Percentiles rank a stretch among this genome's conserved stretches.
These are phyloP conservation scores for Artemisia tridentata DNA, from an alignment of 129 eudicot genomes.

Conservation along the genomic window DNA sequence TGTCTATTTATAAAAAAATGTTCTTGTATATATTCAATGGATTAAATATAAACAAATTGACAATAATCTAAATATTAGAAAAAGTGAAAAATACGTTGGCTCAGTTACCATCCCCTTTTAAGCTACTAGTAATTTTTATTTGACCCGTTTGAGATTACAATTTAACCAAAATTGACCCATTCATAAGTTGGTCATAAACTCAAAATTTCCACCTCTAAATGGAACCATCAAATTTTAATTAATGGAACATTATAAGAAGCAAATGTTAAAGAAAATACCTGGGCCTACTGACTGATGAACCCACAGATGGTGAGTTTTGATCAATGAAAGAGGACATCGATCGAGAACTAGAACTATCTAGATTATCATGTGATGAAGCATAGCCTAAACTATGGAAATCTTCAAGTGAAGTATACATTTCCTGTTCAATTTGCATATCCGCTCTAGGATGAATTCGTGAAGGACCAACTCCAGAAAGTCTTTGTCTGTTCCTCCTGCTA, in stretches of 20 bases:
- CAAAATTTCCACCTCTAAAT: not conserved
- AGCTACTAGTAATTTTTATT: not conserved
- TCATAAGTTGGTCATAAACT: not conserved
- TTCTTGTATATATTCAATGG: no score
- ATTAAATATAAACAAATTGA: no score
- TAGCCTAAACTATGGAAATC: slow-evolving; percentile 42
- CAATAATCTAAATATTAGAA: no score
- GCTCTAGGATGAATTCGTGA: slow-evolving; percentile 36
- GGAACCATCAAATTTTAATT: not conserved
- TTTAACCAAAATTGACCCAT: not conserved
- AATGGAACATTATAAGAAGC: slow-evolving; percentile 3
- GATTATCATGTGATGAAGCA: slow-evolving; percentile 33
- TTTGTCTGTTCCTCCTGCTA: slow-evolving; percentile 48
- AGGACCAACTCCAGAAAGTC: slow-evolving; percentile 41
- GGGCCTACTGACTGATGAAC: slow-evolving; percentile 26
- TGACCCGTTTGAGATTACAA: not conserved
- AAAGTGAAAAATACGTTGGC: not conserved
- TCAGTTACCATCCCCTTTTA: not conserved
- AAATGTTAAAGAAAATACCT: slow-evolving; percentile 38
- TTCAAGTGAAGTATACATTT: slow-evolving; percentile 42
- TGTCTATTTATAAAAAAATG: no score
- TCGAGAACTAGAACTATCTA: slow-evolving; percentile 38
- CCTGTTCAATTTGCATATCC: slow-evolving; percentile 25
- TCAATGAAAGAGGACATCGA: slow-evolving; percentile 22
- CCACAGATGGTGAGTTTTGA: slow-evolving; percentile 32